A percentile compares a stretch with the other conserved stretches of the same genome.
phyloP scores from a whole-genome alignment of 495 filamentous ascomycete species.

The Annulohypoxylon nitens region DNA sequence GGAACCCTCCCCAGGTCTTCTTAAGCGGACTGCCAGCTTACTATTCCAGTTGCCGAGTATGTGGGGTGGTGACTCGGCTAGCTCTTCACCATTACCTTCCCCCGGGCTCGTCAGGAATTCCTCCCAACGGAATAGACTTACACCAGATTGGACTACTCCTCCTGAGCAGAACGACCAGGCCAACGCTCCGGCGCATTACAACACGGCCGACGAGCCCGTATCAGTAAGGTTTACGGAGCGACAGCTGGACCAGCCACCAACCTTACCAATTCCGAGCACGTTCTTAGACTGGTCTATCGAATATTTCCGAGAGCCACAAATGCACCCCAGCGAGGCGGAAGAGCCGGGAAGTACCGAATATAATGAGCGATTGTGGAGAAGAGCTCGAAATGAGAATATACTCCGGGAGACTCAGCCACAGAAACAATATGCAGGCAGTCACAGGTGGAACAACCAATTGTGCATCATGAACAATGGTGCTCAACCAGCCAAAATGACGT shows the following conservation, averaged over 20 bases:
- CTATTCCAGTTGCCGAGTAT: constrained; percentile 62
- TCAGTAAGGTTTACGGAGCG: constrained; percentile 78
- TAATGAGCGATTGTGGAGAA: constrained; percentile 92
- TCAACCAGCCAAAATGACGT: constrained; percentile 91
- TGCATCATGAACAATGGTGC: constrained; percentile 86
- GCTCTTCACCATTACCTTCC: constrained; percentile 51
- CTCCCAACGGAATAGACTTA: constrained; percentile 60
- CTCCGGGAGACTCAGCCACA: constrained; percentile 91
- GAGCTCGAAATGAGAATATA: constrained; percentile 92
- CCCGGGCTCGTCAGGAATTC: constrained; percentile 58
- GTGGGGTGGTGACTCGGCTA: constrained; percentile 65
- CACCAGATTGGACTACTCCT: constrained; percentile 74
- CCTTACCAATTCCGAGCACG: constrained; percentile 80
- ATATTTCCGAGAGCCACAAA: constrained; percentile 99
- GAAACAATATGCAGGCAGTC: constrained; percentile 85
- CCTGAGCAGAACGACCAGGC: constrained; percentile 83
- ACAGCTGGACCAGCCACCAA: constrained; percentile 65
- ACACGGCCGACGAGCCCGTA: constrained; percentile 79
- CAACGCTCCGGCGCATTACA: constrained; percentile 76
- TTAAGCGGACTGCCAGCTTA: constrained; percentile 68
- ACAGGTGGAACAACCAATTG: constrained; percentile 82
- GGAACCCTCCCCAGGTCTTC: constrained; percentile 60
- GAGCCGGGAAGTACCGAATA: constrained; percentile 98
- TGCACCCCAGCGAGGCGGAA: constrained; percentile 95
- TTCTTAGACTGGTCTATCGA: constrained; percentile 97